These are phyloP conservation scores for Acanthamoeba triangularis DNA, from an alignment of 208 protist species.

Conservation along the genomic window DNA sequence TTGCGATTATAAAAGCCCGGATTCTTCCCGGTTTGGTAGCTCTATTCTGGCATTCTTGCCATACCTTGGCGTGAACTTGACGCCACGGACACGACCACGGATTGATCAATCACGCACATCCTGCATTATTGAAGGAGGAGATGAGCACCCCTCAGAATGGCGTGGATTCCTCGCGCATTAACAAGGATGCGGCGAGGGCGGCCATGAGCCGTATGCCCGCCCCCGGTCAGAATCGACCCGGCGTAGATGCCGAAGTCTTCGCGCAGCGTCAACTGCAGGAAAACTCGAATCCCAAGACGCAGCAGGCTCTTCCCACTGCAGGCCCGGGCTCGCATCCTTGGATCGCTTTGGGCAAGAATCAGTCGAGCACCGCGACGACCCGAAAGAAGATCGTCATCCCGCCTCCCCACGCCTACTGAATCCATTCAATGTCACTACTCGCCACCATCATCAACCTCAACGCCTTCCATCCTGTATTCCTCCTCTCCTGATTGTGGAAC, in stretches of 20 bases:
- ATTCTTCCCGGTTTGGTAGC: no score
- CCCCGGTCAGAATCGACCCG: background rate
- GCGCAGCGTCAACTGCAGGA: constrained; percentile 33
- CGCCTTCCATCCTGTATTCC: background rate
- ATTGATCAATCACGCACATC: no score
- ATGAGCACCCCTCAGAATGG: constrained; percentile 9
- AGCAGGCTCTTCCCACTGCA: background rate
- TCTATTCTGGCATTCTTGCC: no score
- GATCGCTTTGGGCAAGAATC: background rate
- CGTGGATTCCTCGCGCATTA: constrained; percentile 11
- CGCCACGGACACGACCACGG: no score
- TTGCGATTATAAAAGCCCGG: no score
- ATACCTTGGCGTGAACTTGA: no score
- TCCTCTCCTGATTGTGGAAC: background rate
- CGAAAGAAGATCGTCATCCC: constrained; percentile 31
- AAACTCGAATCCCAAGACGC: constrained; percentile 22
- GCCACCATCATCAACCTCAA: background rate
- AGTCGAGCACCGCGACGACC: background rate
- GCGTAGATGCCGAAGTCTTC: background rate
- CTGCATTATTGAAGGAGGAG: background rate
- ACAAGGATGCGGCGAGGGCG: constrained; percentile 12
- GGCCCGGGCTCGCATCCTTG: constrained; percentile 3
- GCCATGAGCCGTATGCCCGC: constrained; percentile 37
- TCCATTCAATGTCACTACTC: background rate
- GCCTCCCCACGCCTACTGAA: constrained; percentile 17